These are phyloP conservation scores for Phycomyces blakesleeanus DNA, from an alignment of 192 early-diverging fungal species.

Conservation along the genomic window DNA sequence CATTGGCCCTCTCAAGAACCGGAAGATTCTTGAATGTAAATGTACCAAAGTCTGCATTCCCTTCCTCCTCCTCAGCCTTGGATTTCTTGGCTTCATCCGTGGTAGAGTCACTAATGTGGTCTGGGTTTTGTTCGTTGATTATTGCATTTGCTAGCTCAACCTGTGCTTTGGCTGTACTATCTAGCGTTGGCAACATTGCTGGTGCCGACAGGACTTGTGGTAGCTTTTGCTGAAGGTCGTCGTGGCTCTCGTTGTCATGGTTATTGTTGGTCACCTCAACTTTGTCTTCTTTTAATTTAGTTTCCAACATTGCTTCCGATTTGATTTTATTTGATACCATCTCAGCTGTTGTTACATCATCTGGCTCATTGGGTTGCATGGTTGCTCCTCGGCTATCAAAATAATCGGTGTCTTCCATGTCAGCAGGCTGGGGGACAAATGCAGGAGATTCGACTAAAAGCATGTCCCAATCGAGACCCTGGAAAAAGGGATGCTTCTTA, in stretches of 20 bases:
- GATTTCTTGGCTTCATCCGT: no score
- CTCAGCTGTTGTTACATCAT: constrained; percentile 13
- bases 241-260: no score
- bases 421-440: constrained; percentile 78
- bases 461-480: constrained; percentile 66
- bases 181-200: no score
- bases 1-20: constrained; percentile 86
- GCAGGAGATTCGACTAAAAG: constrained; percentile 57
- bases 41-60: constrained; percentile 78
- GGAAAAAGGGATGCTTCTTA: constrained; percentile 75
- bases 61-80: neutral
- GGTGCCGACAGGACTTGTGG: neutral
- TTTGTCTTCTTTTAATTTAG: neutral
- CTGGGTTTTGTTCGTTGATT: constrained; percentile 20
- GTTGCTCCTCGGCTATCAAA: constrained; percentile 87
- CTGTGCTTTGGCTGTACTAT: constrained; percentile 35
- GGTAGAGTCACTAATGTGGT: neutral
- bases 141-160: constrained; percentile 32
- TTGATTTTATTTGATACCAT: no score
- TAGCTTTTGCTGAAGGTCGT: neutral
- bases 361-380: constrained; percentile 47
- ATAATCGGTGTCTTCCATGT: constrained; percentile 86
- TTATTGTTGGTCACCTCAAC: neutral
- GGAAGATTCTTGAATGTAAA: constrained; percentile 90
- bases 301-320: neutral